Percentiles rank a stretch among this genome's conserved stretches.
These are phyloP conservation scores for Ophiocordyceps camponoti-leonardi DNA, from an alignment of 2,329 filamentous ascomycete species.

Conservation along the genomic window DNA sequence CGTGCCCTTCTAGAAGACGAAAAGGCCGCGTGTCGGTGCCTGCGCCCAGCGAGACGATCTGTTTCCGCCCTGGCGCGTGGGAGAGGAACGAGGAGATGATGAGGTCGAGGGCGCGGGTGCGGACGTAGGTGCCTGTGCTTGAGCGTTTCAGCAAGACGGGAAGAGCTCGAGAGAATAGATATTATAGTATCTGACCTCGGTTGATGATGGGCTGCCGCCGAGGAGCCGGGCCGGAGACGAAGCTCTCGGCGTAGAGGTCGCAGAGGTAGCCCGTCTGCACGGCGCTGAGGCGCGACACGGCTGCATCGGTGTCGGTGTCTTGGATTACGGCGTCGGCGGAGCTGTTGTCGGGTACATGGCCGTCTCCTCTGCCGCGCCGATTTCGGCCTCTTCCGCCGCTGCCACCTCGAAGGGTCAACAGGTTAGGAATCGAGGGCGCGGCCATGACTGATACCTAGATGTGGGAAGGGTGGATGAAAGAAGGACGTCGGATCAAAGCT, in stretches of 20 bases:
- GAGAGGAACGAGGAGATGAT: constrained; percentile 58
- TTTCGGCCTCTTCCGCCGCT: constrained; percentile 14
- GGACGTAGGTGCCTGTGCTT: constrained; percentile 74
- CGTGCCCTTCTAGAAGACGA: constrained; percentile 40
- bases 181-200: constrained; percentile 33
- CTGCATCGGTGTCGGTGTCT: constrained; percentile 81
- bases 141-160: not conserved
- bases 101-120: constrained; percentile 66
- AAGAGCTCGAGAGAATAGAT: too few species aligned
- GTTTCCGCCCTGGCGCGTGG: constrained; percentile 26
- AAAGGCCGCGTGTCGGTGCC: constrained; percentile 87
- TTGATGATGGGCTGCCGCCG: constrained; percentile 84
- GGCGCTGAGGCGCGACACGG: constrained; percentile 74
- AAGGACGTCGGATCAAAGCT: too few species aligned
- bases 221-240: constrained; percentile 40
- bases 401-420: constrained; percentile 36
- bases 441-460: too few species aligned
- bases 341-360: constrained; percentile 12
- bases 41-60: constrained; percentile 84
- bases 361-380: constrained; percentile 15
- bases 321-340: constrained; percentile 63
- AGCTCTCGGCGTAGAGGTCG: constrained; percentile 59
- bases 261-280: constrained; percentile 71
- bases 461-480: not conserved
- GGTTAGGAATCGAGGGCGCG: constrained; percentile 61